phyloP scores from a whole-genome alignment of 495 filamentous ascomycete genomes.

The Aspergillus bertholletiae region DNA sequence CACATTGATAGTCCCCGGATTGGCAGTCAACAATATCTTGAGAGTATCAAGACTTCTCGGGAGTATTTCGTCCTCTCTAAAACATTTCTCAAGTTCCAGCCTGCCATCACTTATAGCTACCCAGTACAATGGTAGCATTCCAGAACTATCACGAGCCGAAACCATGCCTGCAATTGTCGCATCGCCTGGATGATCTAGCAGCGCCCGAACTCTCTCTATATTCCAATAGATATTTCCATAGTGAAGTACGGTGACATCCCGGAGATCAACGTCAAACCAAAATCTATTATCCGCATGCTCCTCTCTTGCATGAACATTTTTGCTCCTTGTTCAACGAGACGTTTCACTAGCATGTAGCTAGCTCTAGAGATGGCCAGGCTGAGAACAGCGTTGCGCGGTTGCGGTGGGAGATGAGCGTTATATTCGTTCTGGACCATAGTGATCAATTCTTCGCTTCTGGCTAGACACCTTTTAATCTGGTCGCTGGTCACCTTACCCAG shows the following conservation, averaged over 20 bases:
- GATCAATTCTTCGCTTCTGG: too few relatives aligned
- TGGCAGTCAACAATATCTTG: constrained; percentile 7
- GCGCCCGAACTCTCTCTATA: constrained; percentile 4
- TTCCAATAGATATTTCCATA: constrained; percentile 13
- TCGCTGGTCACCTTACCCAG: too few relatives aligned
- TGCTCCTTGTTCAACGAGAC: too few relatives aligned
- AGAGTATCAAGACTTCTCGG: constrained; percentile 5
- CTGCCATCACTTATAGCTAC: constrained; percentile 5
- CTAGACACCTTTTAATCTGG: too few relatives aligned
- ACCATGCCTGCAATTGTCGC: neutral
- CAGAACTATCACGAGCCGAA: constrained; percentile 7
- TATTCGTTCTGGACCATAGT: too few relatives aligned
- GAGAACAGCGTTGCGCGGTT: too few relatives aligned
- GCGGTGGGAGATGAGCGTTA: too few relatives aligned
- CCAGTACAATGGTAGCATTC: constrained; percentile 14
- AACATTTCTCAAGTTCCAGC: too few relatives aligned
- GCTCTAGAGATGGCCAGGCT: too few relatives aligned
- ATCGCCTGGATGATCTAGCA: constrained; percentile 4
- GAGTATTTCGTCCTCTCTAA: constrained; percentile 1
- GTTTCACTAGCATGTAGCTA: too few relatives aligned
- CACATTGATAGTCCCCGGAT: constrained; percentile 8
- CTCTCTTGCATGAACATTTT: too few relatives aligned
- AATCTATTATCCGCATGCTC: too few relatives aligned
- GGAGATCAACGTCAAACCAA: neutral
- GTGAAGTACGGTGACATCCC: constrained; percentile 12